Base-by-base conservation (phyloP, 768 basidiomycete genomes). In the Lentinula sp. region DNA sequence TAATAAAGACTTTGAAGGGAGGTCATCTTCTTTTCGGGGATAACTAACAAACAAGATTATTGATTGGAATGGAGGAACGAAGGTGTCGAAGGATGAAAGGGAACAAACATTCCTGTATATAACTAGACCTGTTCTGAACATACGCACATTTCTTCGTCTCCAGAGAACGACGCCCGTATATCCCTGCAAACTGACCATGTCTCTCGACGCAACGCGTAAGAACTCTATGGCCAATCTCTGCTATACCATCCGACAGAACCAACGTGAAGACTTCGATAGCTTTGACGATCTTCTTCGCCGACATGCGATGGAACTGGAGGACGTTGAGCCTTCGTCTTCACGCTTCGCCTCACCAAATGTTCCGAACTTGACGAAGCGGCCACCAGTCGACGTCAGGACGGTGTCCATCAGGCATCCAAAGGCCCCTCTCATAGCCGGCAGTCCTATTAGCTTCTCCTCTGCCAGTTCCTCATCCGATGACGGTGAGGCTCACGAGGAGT, bases 171-270 rank as follows among this genome's bases (percentile, higher is more conserved):
- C 53, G 37, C 9, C 16, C 58, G 40, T 48, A 48, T 39, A 49
- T 16, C 43, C 58, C 57, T 28, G 13, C 18, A n/a, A 5, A 35
- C 31, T 18, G 13, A 34, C 5, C 50, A 51, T 51, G 50, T 51
- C 50, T 18, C 31, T 51, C 50, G 18, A 21, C n/a, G 8, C 21
- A 5, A 23, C 46, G 37, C 55, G 55, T 28, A 56, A 56, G 16
- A 56, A 40, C 23, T 56, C 55, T 10, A 56, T 56, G 37, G 55
- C 55, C 55, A 42, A n/a, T 21, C 55, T 56, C 13, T 56, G 55
- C 55, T 13, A 56, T 43, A 40, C n/a, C 23, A 56, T 56, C 15
- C 55, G 39, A 56, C 55, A 56, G 16, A 31, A 56, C 23, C 7
- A 45, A 21, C 37, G 53, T 7, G 55, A 56, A 48, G n/a, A 23